phyloP scores from a whole-genome alignment of 176 grass and related monocot species.

The Triticum turgidum region DNA sequence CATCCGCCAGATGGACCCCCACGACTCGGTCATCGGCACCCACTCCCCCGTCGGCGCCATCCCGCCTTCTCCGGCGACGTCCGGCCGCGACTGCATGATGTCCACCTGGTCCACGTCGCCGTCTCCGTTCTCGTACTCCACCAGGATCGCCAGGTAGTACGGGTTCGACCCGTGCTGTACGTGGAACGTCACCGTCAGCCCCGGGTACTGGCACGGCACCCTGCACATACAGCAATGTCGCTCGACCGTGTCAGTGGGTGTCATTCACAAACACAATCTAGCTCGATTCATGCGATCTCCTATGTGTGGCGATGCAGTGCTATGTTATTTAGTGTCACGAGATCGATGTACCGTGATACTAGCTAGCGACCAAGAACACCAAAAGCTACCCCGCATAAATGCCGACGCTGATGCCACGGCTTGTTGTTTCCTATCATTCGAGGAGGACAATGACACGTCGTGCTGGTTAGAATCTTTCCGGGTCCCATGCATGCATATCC shows the following conservation, averaged over 20 bases:
- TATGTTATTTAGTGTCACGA: background rate
- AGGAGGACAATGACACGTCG: background rate
- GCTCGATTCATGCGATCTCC: background rate
- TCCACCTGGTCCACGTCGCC: slow-evolving; percentile 67
- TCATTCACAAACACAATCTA: background rate
- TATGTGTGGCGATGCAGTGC: background rate
- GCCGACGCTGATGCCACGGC: background rate
- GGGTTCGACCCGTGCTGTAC: slow-evolving; percentile 71
- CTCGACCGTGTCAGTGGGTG: background rate
- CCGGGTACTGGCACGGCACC: slow-evolving; percentile 45
- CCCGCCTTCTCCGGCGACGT: background rate
- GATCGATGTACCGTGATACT: background rate
- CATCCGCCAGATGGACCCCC: slow-evolving; percentile 64
- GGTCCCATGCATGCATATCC: background rate
- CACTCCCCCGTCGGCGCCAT: slow-evolving; percentile 36
- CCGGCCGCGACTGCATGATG: slow-evolving; percentile 48
- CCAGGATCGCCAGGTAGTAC: slow-evolving; percentile 51
- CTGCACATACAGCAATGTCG: background rate
- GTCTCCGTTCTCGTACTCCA: slow-evolving; percentile 63
- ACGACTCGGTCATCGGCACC: slow-evolving; percentile 57
- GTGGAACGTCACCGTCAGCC: slow-evolving; percentile 49
- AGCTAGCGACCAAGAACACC: background rate
- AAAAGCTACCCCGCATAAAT: background rate
- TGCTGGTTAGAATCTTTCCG: background rate
- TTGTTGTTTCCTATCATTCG: background rate